These are phyloP conservation scores for Blastosporella zonata DNA, from an alignment of 1,284 basidiomycete genomes.

Conservation along the genomic window DNA sequence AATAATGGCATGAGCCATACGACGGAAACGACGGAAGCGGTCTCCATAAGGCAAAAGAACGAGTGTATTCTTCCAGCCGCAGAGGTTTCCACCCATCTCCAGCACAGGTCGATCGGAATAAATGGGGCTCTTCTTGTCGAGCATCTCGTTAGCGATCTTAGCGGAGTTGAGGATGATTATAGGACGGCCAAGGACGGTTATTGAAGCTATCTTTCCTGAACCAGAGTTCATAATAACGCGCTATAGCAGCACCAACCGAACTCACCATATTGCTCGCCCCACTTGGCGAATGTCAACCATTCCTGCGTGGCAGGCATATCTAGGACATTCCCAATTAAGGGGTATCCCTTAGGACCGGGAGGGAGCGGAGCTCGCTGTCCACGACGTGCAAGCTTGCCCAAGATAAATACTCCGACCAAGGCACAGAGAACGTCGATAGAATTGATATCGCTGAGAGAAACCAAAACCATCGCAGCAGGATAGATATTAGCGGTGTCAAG, in stretches of 20 bases:
- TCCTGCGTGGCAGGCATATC: constrained; percentile 51
- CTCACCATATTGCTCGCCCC: constrained; percentile 50
- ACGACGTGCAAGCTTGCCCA: constrained; percentile 27
- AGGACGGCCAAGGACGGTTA: constrained; percentile 58
- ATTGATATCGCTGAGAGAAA: constrained; percentile 26
- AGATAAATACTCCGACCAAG: constrained; percentile 31
- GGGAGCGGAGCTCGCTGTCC: constrained; percentile 34
- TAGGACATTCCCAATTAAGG: constrained; percentile 50
- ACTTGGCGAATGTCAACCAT: constrained; percentile 54
- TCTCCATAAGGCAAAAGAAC: constrained; percentile 61
- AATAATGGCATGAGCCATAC: constrained; percentile 54
- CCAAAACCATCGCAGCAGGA: constrained; percentile 19
- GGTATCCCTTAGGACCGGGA: constrained; percentile 50
- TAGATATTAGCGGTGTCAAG: constrained; percentile 17
- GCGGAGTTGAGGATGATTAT: constrained; percentile 59
- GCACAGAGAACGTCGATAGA: constrained; percentile 31
- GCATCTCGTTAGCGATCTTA: constrained; percentile 51
- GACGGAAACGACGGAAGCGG: constrained; percentile 59
- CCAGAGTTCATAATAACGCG: neutral
- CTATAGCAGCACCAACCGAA: constrained; percentile 1
- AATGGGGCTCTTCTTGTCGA: constrained; percentile 66
- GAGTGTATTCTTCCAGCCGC: constrained; percentile 65
- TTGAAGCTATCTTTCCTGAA: constrained; percentile 57
- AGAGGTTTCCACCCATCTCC: constrained; percentile 60
- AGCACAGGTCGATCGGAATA: constrained; percentile 67